A percentile compares a stretch with the other conserved stretches of the same genome.
These are phyloP conservation scores for Colletotrichum orchidophilum DNA, from an alignment of 2,329 filamentous ascomycete species.

Conservation along the genomic window DNA sequence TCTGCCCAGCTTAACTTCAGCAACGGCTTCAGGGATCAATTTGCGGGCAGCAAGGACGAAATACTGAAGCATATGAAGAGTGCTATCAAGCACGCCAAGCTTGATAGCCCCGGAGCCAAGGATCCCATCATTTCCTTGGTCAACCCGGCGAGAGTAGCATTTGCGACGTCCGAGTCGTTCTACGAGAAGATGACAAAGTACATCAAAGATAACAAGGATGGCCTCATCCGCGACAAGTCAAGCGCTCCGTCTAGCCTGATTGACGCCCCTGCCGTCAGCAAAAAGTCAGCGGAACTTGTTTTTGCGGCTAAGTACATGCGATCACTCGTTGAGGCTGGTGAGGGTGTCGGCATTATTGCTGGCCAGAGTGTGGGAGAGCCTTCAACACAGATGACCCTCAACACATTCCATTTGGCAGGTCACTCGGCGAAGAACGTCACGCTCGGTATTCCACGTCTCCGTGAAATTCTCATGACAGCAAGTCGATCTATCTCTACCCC, in stretches of 20 bases:
- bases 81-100: conserved; percentile 76
- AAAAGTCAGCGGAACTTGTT: conserved; percentile 83
- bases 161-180: conserved; percentile 90
- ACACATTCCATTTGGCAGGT: conserved; percentile 99
- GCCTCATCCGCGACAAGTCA: conserved; percentile 55
- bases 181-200: conserved; percentile 78
- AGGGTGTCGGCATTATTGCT: conserved; percentile 96
- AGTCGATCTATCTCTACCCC: conserved; percentile 90
- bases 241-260: conserved; percentile 47
- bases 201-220: conserved; percentile 77
- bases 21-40: conserved; percentile 54
- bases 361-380: conserved; percentile 97
- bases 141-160: conserved; percentile 80
- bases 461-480: conserved; percentile 99
- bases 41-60: conserved; percentile 64
- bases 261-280: conserved; percentile 50
- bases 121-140: conserved; percentile 81
- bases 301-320: conserved; percentile 93
- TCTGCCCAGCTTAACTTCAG: conserved; percentile 79
- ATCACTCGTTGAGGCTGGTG: conserved; percentile 91
- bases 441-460: conserved; percentile 93
- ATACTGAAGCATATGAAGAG: conserved; percentile 84
- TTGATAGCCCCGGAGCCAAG: conserved; percentile 64
- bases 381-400: conserved; percentile 98
- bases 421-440: conserved; percentile 99